Conservation (phyloP, 108 stramenopile species). For the Nitzschia inconspicua region DNA sequence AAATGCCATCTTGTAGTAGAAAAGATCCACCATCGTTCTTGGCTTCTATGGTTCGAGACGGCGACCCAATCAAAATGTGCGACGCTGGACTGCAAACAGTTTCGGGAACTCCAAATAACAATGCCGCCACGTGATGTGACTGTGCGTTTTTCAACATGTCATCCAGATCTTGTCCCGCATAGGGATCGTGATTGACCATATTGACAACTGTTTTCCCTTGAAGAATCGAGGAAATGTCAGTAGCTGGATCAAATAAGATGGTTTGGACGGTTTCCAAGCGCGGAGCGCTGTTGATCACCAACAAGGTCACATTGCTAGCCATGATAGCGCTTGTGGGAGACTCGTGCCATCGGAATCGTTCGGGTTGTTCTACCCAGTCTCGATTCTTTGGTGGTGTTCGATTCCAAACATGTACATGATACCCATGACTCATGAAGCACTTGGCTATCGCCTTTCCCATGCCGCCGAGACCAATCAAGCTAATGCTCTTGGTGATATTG, state of each 20-base stretch:
- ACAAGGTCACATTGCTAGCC: neutral
- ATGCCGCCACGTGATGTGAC: neutral
- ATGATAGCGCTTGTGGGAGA: neutral
- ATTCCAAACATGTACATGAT: neutral
- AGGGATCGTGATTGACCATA: neutral
- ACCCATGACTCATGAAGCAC: neutral
- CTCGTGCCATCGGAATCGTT: neutral
- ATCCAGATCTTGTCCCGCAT: neutral
- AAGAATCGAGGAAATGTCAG: neutral
- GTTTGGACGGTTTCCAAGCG: neutral
- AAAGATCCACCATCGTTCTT: neutral
- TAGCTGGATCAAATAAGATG: too few relatives aligned
- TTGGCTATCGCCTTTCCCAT: neutral
- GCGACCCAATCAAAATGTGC: neutral
- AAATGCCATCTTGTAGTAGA: too few relatives aligned
- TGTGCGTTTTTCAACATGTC: neutral
- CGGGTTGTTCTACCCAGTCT: too few relatives aligned
- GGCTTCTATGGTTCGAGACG: neutral
- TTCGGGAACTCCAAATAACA: neutral
- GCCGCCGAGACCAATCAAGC: neutral
- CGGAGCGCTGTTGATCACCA: neutral
- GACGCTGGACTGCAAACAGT: neutral
- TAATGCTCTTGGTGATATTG: neutral
- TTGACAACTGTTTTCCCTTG: neutral
- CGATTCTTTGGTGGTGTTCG: neutral